Percentiles rank a stretch among this genome's conserved stretches.
These are phyloP conservation scores for Populus deltoides DNA, from an alignment of 345 rosid species.

Conservation along the genomic window DNA sequence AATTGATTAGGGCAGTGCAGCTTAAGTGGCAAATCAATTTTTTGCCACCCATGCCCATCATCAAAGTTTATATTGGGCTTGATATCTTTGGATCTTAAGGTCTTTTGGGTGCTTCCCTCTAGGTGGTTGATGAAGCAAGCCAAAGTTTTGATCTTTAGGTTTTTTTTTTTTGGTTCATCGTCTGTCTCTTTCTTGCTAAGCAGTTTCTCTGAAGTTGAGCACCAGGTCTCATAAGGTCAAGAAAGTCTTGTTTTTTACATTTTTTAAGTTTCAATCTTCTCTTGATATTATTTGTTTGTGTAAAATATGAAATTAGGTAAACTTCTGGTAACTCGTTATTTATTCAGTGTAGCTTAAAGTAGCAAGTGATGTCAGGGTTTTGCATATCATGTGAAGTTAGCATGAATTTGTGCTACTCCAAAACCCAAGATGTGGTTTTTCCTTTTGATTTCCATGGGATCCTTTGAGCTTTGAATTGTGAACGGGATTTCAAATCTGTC, in stretches of 20 bases:
- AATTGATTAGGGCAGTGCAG: background rate
- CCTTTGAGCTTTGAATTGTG: too few relatives aligned
- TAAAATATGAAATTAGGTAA: too few relatives aligned
- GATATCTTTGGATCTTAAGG: background rate
- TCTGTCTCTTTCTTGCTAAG: background rate
- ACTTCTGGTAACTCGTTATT: too few relatives aligned
- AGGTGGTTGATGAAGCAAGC: background rate
- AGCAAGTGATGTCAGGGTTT: too few relatives aligned
- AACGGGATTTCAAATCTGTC: too few relatives aligned
- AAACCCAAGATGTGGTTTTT: too few relatives aligned
- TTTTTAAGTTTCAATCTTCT: slow-evolving; percentile 21
- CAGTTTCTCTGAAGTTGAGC: background rate
- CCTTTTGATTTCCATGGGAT: too few relatives aligned
- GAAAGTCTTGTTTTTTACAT: background rate
- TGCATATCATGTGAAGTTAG: too few relatives aligned
- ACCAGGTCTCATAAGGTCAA: background rate
- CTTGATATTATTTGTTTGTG: too few relatives aligned
- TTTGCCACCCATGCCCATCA: background rate
- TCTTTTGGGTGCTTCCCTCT: background rate
- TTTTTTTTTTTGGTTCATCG: background rate
- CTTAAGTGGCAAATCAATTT: background rate
- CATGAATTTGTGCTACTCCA: too few relatives aligned
- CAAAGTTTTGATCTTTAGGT: background rate
- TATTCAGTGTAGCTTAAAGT: too few relatives aligned
- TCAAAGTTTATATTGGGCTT: background rate